Evolutionary conservation across 1,139 yeast genomes (phyloP), one percentile per base, ranked within the genome.

Genomic region (Geotrichum fermentans): DNA sequence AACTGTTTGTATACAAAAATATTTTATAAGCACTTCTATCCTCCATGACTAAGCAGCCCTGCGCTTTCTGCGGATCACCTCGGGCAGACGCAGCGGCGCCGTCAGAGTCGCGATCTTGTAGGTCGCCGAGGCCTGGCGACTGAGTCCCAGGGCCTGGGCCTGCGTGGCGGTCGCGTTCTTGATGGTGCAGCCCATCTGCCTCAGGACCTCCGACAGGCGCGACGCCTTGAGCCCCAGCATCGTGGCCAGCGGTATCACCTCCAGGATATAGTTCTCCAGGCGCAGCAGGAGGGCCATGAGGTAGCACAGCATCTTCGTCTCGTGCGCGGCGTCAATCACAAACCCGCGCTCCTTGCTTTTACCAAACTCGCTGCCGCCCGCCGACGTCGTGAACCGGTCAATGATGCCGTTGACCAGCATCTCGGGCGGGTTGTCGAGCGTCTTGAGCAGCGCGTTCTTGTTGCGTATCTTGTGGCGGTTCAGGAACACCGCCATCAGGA

Each of bases 61-160:
- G 62, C 83, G 76, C 22, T 80, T 82, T 64, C 88, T 75, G 73
- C 82, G 80, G 14, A 82, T 77, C 75, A 86, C 75, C 60, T 85
- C 92, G 8, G 98, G 98, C 51, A 88, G 73, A 64, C 82, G 83
- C 69, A 94, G 83, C 35, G 99, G 99, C 34, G 89, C 96, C 65
- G 79, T 82, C 66, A 92, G 76, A 20, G 78, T 69, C 7, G 97
- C 98, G 56, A 90, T 74, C 69, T 88, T 88, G 66, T 84, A 82
- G 40, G 80, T 74, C 11, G 79, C 66, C 24, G 86, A 85, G 52
- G 78, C 75, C 41, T 78, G 69, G 66, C 78, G 81, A 47, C 87
- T 78, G 54, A 89, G 74, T n/a, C 88, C 90, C 55, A 84, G 78
- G 2, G 88, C 89, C 61, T 84, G 90, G 21, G 94, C 90, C 69